These are phyloP conservation scores for Apiotrichum laibachii DNA, from an alignment of 1,284 basidiomycete species.

Conservation along the genomic window DNA sequence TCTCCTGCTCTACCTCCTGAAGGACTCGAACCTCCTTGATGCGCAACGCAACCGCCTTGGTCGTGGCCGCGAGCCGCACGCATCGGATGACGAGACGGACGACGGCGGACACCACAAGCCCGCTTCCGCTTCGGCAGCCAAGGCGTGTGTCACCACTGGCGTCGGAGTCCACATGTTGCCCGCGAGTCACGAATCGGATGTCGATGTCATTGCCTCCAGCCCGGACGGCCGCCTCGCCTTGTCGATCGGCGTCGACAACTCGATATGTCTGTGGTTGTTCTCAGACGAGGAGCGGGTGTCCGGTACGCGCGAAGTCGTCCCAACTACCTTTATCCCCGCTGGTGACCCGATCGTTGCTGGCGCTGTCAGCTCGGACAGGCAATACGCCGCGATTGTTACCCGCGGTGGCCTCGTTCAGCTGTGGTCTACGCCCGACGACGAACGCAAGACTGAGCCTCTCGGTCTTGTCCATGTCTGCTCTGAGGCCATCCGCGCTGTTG, in stretches of 20 bases:
- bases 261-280: conserved; percentile 44
- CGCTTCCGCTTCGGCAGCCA: not conserved
- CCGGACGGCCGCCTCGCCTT: conserved; percentile 63
- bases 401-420: conserved; percentile 11
- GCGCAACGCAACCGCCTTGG: conserved; percentile 63
- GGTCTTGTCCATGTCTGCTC: conserved; percentile 3
- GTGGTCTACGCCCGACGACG: conserved; percentile 18
- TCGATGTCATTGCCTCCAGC: conserved; percentile 73
- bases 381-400: conserved; percentile 16
- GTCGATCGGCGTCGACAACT: conserved; percentile 71
- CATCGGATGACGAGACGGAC: conserved; percentile 19
- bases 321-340: conserved; percentile 8
- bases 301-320: conserved; percentile 33
- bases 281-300: conserved; percentile 12
- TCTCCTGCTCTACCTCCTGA: conserved; percentile 82
- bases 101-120: conserved; percentile 2
- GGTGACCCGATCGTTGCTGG: conserved; percentile 30
- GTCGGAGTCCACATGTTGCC: conserved; percentile 65
- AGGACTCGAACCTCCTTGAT: conserved; percentile 86
- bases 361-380: conserved; percentile 17
- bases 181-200: conserved; percentile 71
- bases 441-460: conserved; percentile 13
- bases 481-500: conserved; percentile 1
- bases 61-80: conserved; percentile 26
- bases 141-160: conserved; percentile 2